These are phyloP conservation scores for Myxozyma neotropica DNA, from an alignment of 805 yeast species.

Conservation along the genomic window DNA sequence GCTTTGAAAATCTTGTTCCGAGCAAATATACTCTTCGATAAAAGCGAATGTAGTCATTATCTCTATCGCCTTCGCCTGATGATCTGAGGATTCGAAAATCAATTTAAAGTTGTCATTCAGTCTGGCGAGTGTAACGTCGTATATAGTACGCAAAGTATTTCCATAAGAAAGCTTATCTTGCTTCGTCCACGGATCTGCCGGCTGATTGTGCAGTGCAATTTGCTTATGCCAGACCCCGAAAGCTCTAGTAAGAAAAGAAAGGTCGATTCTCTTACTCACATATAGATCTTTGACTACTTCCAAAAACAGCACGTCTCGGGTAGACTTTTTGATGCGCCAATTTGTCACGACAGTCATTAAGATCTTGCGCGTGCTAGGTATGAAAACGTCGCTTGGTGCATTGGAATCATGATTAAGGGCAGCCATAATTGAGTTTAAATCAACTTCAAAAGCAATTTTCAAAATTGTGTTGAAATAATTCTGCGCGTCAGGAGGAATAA, in stretches of 20 bases:
- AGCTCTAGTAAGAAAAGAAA: not conserved
- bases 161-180: slow-evolving; percentile 17
- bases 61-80: not conserved
- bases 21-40: slow-evolving; percentile 15
- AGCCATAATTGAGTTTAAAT: slow-evolving; percentile 33
- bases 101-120: not conserved
- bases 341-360: slow-evolving; percentile 51
- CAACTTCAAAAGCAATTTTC: slow-evolving; percentile 50
- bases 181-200: slow-evolving; percentile 20
- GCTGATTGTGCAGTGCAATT: not conserved
- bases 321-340: slow-evolving; percentile 61
- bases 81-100: not conserved
- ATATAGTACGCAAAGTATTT: slow-evolving; percentile 8
- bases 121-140: not conserved
- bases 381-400: slow-evolving; percentile 38
- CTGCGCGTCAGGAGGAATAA: slow-evolving; percentile 48
- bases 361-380: slow-evolving; percentile 51
- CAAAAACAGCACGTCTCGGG: slow-evolving; percentile 54
- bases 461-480: slow-evolving; percentile 48
- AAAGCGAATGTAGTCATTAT: slow-evolving; percentile 3
- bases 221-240: not conserved
- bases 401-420: not conserved
- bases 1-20: slow-evolving; percentile 17
- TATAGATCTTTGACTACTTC: slow-evolving; percentile 52
- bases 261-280: not conserved